Base-by-base conservation (phyloP, 1,284 basidiomycete genomes). In the Laetiporus sulphureus region DNA sequence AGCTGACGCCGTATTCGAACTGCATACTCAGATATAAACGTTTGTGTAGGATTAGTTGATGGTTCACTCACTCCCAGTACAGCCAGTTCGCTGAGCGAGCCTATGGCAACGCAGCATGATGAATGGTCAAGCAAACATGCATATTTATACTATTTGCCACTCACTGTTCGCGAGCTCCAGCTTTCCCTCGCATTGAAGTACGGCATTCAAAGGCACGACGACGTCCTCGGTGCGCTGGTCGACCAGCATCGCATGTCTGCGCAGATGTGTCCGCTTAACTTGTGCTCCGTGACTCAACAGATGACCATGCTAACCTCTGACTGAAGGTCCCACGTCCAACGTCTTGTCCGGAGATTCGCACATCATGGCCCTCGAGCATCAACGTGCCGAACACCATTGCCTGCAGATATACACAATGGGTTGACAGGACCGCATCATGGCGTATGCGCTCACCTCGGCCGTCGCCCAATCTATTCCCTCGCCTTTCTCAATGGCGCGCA, bases 241-340 rank as follows among this genome's bases (percentile, higher is more conserved):
- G 2, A 93, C 87, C 18, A 93, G 66, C 87, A 93, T 91, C 0
- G 89, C 91, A 62, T 95, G 91, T 20, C 80, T 81, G 44, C n/a
- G n/a, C n/a, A n/a, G n/a, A 19, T 21, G 33, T 24, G 33, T 29
- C 31, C 12, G 25, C 25, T 30, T 29, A n/a, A 11, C 5, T 1
- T 34, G 18, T 33, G 22, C 32, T 36, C 33, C 11, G 24, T 25
- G 24, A 4, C 32, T 24, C 40, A 37, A 36, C 33, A 18, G 22
- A 31, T 30, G n/a, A 10, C n/a, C n/a, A 34, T 37, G 48, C 67
- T 38, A 38, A 79, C 77, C 91, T 72, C 49, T 94, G 90, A 50
- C 87, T 91, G 63, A 94, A 94, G 3, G 89, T 94, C 2, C 91
- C 91, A 29, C 91, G 63, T 0, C 91, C 91, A 0, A 91, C 89